phyloP scores from a whole-genome alignment of 2,329 filamentous ascomycete species.

The Fonsecaea erecta region DNA sequence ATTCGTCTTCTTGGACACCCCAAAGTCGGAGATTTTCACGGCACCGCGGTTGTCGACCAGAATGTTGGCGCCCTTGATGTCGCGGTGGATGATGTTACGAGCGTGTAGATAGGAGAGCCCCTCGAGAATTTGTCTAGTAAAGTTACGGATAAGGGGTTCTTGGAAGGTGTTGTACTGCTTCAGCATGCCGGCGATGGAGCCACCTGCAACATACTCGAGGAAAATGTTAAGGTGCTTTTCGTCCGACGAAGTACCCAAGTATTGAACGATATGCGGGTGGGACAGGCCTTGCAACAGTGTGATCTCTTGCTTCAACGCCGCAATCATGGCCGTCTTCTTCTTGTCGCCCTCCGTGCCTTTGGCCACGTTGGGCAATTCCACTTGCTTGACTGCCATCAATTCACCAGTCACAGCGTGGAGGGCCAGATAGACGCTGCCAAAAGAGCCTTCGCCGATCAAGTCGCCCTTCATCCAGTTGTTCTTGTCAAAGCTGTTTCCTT shows the following conservation, averaged over 20 bases:
- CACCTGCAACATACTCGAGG: conserved; percentile 96
- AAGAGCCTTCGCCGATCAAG: conserved; percentile 94
- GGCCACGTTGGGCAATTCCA: conserved; percentile 82
- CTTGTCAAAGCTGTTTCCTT: conserved; percentile 92
- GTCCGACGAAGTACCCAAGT: conserved; percentile 91
- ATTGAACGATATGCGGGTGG: conserved; percentile 97
- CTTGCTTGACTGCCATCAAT: conserved; percentile 97
- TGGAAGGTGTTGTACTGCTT: conserved; percentile 96
- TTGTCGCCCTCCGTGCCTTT: conserved; percentile 79
- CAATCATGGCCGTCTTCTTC: conserved; percentile 97
- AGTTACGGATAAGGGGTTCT: conserved; percentile 92
- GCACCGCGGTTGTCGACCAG: conserved; percentile 98
- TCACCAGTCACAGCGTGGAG: conserved; percentile 95
- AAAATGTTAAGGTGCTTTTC: conserved; percentile 97
- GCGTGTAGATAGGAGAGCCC: conserved; percentile 93
- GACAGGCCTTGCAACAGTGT: conserved; percentile 89
- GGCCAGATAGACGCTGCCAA: conserved; percentile 92
- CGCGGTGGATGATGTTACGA: conserved; percentile 94
- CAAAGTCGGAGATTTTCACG: conserved; percentile 99
- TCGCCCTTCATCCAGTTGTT: conserved; percentile 99
- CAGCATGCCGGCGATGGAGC: conserved; percentile 97
- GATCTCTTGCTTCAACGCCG: conserved; percentile 95
- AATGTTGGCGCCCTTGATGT: conserved; percentile 99
- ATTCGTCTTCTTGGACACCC: conserved; percentile 75
- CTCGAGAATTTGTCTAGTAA: conserved; percentile 91